A percentile compares a stretch with the other conserved stretches of the same genome.
phyloP scores from a whole-genome alignment of 176 grass and related monocot genomes.

The Avena atlantica region DNA sequence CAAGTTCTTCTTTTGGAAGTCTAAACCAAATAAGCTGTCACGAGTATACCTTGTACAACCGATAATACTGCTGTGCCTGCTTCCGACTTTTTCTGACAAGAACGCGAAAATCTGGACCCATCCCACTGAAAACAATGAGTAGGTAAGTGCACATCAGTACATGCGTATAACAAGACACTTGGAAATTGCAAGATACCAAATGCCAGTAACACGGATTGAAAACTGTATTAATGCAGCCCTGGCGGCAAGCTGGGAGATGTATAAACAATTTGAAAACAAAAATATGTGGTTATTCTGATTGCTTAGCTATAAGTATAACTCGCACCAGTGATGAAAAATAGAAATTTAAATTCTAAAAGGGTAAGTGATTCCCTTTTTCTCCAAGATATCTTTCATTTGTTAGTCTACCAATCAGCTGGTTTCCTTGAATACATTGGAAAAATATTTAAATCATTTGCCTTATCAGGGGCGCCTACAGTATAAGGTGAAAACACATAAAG shows the following conservation, averaged over 20 bases:
- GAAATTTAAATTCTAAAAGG: not conserved
- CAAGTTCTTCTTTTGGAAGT: not conserved
- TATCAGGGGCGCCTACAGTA: not conserved
- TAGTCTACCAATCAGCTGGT: not conserved
- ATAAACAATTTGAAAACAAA: slow-evolving; percentile 3
- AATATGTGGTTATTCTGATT: slow-evolving; percentile 20
- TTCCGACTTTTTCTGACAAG: slow-evolving; percentile 89
- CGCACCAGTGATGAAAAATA: not conserved
- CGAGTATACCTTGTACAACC: slow-evolving; percentile 73
- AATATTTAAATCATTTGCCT: not conserved
- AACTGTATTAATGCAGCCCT: not conserved
- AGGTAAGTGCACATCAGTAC: slow-evolving; percentile 29
- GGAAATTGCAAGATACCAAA: slow-evolving; percentile 1
- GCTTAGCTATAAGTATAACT: not conserved
- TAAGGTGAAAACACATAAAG: not conserved
- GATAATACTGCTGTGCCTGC: slow-evolving; percentile 84
- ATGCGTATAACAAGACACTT: not conserved
- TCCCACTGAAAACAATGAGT: slow-evolving; percentile 68
- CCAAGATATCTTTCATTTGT: not conserved
- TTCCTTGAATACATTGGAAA: not conserved
- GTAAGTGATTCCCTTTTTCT: not conserved
- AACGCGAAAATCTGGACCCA: slow-evolving; percentile 91
- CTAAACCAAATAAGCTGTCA: slow-evolving; percentile 25
- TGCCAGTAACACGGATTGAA: not conserved
- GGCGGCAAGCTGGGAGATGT: not conserved